Percentiles rank a stretch among this genome's conserved stretches.
Conservation (phyloP, 2,329 filamentous ascomycete species). For the Conoideocrella luteorostrata region DNA sequence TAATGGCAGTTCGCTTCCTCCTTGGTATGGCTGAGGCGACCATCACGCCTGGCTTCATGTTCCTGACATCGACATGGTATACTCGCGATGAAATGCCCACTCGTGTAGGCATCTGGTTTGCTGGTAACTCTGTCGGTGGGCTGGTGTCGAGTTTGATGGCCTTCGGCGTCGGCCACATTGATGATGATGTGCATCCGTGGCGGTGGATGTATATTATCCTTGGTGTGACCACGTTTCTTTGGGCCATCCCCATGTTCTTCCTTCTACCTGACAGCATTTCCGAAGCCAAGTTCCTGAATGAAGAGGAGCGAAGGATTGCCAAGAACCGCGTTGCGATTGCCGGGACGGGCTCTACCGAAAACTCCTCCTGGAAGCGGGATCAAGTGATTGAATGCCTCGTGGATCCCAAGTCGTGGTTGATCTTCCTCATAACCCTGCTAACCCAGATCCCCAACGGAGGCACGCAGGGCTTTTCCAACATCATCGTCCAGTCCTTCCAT, state of each 20-base stretch:
- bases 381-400: constrained; percentile 47
- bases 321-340: constrained; percentile 39
- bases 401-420: constrained; percentile 56
- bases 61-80: constrained; percentile 48
- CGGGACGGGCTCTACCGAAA: constrained; percentile 45
- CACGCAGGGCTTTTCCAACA: constrained; percentile 52
- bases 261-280: constrained; percentile 48
- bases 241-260: constrained; percentile 41
- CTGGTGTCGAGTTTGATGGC: constrained; percentile 43
- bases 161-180: constrained; percentile 50
- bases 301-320: constrained; percentile 44
- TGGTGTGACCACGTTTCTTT: constrained; percentile 43
- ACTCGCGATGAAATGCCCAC: constrained; percentile 37
- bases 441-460: constrained; percentile 58
- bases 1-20: constrained; percentile 42
- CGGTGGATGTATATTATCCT: constrained; percentile 53
- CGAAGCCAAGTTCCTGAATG: constrained; percentile 49
- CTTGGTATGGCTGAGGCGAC: constrained; percentile 48
- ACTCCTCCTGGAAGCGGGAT: constrained; percentile 40
- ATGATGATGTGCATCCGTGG: constrained; percentile 41
- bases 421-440: constrained; percentile 45
- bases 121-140: constrained; percentile 43
- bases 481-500: constrained; percentile 49
- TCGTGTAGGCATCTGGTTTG: constrained; percentile 50
- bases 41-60: constrained; percentile 47